Conservation (phyloP, 768 basidiomycete genomes). For the Lactarius vividus region DNA sequence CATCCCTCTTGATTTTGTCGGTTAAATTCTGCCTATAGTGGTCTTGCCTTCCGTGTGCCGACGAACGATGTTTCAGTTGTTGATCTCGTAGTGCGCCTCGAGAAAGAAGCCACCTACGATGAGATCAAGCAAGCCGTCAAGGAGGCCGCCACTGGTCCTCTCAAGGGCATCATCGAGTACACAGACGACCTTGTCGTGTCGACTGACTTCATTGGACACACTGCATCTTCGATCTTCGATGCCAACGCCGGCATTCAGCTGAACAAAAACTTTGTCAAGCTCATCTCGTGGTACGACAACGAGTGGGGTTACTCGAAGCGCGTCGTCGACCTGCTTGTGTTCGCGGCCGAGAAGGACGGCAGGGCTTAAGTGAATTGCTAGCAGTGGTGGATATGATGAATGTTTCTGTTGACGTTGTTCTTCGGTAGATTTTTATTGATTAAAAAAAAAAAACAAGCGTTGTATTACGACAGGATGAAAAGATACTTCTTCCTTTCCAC, state of each 20-base stretch:
- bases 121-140: constrained; percentile 86
- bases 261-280: constrained; percentile 92
- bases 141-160: constrained; percentile 65
- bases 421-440: constrained; percentile 25
- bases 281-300: constrained; percentile 94
- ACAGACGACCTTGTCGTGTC: constrained; percentile 94
- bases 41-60: constrained; percentile 97
- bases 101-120: constrained; percentile 83
- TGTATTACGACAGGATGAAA: constrained; percentile 8
- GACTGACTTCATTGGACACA: constrained; percentile 84
- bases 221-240: constrained; percentile 88
- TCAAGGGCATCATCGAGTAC: constrained; percentile 81
- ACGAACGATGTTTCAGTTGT: constrained; percentile 97
- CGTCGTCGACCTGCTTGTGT: constrained; percentile 86
- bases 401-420: not conserved
- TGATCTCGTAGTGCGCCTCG: constrained; percentile 91
- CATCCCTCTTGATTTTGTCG: not conserved
- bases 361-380: constrained; percentile 15
- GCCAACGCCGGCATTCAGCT: constrained; percentile 90
- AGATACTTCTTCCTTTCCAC: constrained; percentile 1
- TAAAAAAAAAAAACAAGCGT: constrained; percentile 3
- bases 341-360: constrained; percentile 71
- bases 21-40: constrained; percentile 42
- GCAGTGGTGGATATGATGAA: not conserved
- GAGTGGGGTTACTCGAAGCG: constrained; percentile 94